Base-by-base conservation (phyloP, 2,329 filamentous ascomycete genomes). In the Botrytis fabae region DNA sequence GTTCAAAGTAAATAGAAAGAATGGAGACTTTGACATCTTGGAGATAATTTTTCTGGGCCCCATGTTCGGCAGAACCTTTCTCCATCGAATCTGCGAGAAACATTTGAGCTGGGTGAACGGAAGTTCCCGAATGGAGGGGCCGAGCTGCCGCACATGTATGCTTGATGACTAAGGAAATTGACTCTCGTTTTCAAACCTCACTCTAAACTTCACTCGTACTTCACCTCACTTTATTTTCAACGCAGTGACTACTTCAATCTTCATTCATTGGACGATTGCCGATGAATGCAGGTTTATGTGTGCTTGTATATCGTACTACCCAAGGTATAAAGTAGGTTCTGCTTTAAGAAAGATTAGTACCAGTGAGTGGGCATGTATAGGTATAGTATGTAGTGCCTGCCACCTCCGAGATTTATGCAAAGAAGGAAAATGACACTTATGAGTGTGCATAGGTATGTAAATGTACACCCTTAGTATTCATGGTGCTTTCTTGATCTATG, bases 11-110 rank as follows among this genome's bases (percentile, higher is more conserved):
- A 70, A 46, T 20, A 20, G 54, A 62, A 70, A 46, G 54, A 70
- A 70, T 69, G 65, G 65, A 57, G 48, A 57, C 48, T 57, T 68
- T 57, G 38, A n/a, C 48, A 59, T 51, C 48, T 57, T 69, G 48
- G n/a, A 69, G 48, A 69, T 69, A 69, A 69, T 69, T 69, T 69
- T 69, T 69, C 65, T 69, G 65, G 65, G 65, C 65, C 65, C 35
- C 65, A 59, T 69, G 65, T 42, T 40, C 65, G 65, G 65, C 40
- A 69, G 38, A 69, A 69, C 65, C 65, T 42, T 69, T 59, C 51
- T 42, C 65, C 65, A 69, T 69, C 65, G 65, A 69, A 69, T 57
- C 48, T 69, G 65, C 65, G 65, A 69, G 65, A 69, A 69, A 28
- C 65, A 68, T 44, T 51, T 68, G 35, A 28, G 51, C n/a, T 57